Percentiles rank a stretch among this genome's conserved stretches.
Conservation (phyloP, 169 alveolate species). For the Plasmodium inui region DNA sequence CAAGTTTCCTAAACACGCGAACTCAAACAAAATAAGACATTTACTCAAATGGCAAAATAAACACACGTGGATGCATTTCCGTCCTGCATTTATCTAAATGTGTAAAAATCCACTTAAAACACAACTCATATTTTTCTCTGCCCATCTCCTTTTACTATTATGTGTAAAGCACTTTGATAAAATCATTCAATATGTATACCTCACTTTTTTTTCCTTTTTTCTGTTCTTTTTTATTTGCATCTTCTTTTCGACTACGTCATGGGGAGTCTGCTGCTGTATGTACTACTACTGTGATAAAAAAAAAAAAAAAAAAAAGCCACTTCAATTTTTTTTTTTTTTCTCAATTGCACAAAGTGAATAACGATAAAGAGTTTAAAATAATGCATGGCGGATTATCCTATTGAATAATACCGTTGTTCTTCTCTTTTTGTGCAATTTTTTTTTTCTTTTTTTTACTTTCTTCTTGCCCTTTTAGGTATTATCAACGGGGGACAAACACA, state of each 20-base stretch:
- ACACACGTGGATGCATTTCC: neutral
- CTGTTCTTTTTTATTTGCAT: neutral
- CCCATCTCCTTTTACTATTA: neutral
- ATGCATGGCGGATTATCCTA: neutral
- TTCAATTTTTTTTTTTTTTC: neutral
- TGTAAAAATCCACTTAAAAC: neutral
- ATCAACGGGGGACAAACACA: neutral
- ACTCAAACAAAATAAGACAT: conserved; percentile 74
- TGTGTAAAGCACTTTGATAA: neutral
- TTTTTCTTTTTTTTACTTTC: neutral
- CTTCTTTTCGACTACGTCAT: neutral
- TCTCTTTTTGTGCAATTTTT: neutral
- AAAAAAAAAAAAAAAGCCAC: neutral
- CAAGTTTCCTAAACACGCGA: conserved; percentile 5
- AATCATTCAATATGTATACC: neutral
- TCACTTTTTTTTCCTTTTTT: neutral
- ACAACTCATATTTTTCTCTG: neutral
- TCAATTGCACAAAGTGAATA: neutral
- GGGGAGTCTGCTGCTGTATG: neutral
- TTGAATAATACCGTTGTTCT: neutral
- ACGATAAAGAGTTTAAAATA: neutral
- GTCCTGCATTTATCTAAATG: neutral
- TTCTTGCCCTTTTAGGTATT: conserved; percentile 4
- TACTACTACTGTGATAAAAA: neutral
- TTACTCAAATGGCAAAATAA: conserved; percentile 10